These are phyloP conservation scores for Corymbia citriodora DNA, from an alignment of 441 rosid species.

Conservation along the genomic window DNA sequence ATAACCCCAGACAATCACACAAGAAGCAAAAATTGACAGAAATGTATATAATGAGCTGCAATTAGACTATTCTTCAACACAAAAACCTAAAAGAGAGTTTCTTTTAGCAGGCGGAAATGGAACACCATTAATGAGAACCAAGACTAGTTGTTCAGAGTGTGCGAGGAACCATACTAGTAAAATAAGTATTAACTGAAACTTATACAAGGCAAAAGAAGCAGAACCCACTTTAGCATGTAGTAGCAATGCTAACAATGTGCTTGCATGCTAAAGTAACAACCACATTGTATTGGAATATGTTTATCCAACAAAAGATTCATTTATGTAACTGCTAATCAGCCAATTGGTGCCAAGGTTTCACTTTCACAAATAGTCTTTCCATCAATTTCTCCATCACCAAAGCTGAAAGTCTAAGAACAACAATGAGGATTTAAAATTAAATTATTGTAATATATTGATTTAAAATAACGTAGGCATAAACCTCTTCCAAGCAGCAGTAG, in stretches of 20 bases:
- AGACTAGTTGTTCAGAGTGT: not conserved
- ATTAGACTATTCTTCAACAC: not conserved
- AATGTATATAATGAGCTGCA: not conserved
- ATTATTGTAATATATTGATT: not conserved
- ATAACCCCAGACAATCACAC: not conserved
- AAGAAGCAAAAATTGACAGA: not conserved
- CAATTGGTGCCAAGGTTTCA: not conserved
- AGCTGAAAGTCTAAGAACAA: not conserved
- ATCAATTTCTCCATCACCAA: not conserved
- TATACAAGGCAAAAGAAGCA: not conserved
- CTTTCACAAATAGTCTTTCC: not conserved
- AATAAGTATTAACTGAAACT: not conserved
- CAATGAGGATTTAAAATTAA: not conserved
- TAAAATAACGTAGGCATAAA: conserved; percentile 11
- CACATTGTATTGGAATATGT: not conserved
- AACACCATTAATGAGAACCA: not conserved
- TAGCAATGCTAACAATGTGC: not conserved
- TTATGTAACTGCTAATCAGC: not conserved
- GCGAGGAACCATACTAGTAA: not conserved
- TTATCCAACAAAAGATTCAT: not conserved
- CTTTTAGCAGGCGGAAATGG: not conserved
- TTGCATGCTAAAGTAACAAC: not conserved
- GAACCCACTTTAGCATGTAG: not conserved
- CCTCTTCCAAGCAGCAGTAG: conserved; percentile 83
- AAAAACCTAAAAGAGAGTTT: not conserved